Evolutionary conservation across 192 early-diverging fungal species (phyloP), one percentile per base, ranked within the genome.

Genomic region (Coemansia sp.): DNA sequence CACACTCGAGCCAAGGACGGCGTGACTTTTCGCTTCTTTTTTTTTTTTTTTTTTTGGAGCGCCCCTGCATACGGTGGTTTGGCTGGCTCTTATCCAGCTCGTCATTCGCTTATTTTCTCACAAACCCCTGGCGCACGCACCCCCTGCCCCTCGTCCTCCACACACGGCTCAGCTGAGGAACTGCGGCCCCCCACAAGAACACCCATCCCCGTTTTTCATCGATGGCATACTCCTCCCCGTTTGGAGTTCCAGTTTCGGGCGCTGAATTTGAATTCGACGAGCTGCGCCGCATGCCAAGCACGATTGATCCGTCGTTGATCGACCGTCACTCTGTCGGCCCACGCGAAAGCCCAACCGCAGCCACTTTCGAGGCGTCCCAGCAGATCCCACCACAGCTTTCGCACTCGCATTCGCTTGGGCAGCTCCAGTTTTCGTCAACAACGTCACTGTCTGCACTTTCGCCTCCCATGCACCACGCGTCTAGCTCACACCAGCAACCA

Each of bases 191-290:
- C 21, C 59, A 61, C 63, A 48, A 55, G 62, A 42, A 31, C 17
- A 17, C 55, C 15, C 23, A 27, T 10, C 48, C 50, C 46, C 51
- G 41, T 19, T 48, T 21, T 29, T 55, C 29, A 34, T 55, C 45
- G 50, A 63, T 63, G 68, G 21, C 64, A 38, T 66, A 53, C 39
- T 55, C 66, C 39, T 42, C 71, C n/a, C 39, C 71, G 5, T 73
- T 67, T 63, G 58, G 50, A 23, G 44, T 53, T 41, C 59, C 66
- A 12, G 66, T 59, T 11, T 34, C 58, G 14, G 42, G 57, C 29
- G 34, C 50, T 39, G 66, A 74, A 67, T 63, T 74, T 42, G 62
- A 74, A 67, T 68, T 74, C 46, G 72, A 53, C 31, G 72, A 68
- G 37, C 44, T 68, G 34, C 66, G 51, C 37, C 66, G 66, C 42